Percentiles rank a stretch among this genome's conserved stretches.
Evolutionary conservation across 768 basidiomycete species (phyloP).

Genomic region (Suillus subluteus): DNA sequence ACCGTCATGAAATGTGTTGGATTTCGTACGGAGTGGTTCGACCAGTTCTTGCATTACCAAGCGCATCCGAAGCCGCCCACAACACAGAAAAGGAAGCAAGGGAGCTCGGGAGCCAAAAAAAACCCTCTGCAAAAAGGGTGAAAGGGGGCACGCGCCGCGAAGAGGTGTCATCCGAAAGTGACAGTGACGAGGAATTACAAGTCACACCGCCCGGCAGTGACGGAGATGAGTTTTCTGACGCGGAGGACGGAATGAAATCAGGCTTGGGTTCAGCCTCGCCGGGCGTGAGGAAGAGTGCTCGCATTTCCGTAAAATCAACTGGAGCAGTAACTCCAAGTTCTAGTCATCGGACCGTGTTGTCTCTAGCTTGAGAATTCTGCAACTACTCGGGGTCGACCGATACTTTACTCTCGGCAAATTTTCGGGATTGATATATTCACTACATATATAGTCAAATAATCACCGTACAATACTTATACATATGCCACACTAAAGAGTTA

Average conservation of each 20-base stretch:
- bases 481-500: neutral
- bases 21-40: conserved; percentile 24
- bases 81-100: conserved; percentile 6
- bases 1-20: conserved; percentile 24
- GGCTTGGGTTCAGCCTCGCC: neutral
- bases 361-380: neutral
- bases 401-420: neutral
- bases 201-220: neutral
- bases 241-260: neutral
- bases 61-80: conserved; percentile 17
- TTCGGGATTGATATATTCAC: neutral
- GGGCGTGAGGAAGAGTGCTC: neutral
- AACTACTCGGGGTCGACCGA: neutral
- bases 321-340: neutral
- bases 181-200: neutral
- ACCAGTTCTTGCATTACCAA: conserved; percentile 18
- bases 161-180: conserved; percentile 6
- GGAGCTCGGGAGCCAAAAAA: neutral
- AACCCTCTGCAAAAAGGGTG: neutral
- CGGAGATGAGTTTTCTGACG: conserved; percentile 18
- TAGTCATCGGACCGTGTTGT: neutral
- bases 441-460: neutral
- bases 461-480: neutral
- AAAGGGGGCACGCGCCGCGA: neutral
- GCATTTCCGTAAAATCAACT: neutral